Conservation (phyloP, 2,329 filamentous ascomycete species). For the Beauveria sp. region DNA sequence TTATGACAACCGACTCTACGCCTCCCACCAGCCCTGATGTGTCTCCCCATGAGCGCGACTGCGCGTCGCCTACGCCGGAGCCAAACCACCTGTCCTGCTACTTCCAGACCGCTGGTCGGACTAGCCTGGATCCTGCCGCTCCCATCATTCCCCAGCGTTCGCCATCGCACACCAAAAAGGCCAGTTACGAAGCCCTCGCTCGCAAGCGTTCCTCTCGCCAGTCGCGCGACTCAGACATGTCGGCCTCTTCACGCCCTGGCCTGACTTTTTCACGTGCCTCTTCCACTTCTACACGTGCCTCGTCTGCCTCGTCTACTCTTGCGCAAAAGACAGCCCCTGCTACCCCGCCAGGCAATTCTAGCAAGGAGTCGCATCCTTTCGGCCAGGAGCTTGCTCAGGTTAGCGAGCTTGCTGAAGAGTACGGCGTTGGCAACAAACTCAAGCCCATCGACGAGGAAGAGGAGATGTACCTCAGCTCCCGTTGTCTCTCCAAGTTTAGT, state of each 20-base stretch:
- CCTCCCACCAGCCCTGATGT: constrained; percentile 64
- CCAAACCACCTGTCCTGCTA: constrained; percentile 63
- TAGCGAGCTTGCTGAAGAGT: constrained; percentile 88
- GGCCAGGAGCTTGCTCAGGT: constrained; percentile 86
- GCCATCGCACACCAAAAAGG: constrained; percentile 82
- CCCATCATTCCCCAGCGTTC: constrained; percentile 71
- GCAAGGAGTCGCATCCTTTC: constrained; percentile 61
- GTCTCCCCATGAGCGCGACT: constrained; percentile 41
- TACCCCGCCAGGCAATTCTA: constrained; percentile 6
- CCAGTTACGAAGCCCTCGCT: constrained; percentile 64
- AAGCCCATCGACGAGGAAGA: constrained; percentile 64
- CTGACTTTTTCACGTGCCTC: constrained; percentile 50
- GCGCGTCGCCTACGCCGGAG: constrained; percentile 49
- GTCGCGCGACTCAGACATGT: constrained; percentile 45
- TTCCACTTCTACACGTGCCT: constrained; percentile 47
- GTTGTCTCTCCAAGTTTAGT: constrained; percentile 64
- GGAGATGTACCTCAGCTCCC: constrained; percentile 57
- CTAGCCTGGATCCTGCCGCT: constrained; percentile 39
- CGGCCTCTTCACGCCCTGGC: constrained; percentile 49
- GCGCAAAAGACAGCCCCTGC: constrained; percentile 21
- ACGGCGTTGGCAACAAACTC: constrained; percentile 52
- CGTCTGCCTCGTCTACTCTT: constrained; percentile 32
- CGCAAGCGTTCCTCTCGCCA: constrained; percentile 56
- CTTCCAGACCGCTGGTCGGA: constrained; percentile 44
- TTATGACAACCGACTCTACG: constrained; percentile 39